Percentiles rank a stretch among this genome's conserved stretches.
phyloP scores from a whole-genome alignment of 2,329 filamentous ascomycete genomes.

The Fusarium marasasianum region DNA sequence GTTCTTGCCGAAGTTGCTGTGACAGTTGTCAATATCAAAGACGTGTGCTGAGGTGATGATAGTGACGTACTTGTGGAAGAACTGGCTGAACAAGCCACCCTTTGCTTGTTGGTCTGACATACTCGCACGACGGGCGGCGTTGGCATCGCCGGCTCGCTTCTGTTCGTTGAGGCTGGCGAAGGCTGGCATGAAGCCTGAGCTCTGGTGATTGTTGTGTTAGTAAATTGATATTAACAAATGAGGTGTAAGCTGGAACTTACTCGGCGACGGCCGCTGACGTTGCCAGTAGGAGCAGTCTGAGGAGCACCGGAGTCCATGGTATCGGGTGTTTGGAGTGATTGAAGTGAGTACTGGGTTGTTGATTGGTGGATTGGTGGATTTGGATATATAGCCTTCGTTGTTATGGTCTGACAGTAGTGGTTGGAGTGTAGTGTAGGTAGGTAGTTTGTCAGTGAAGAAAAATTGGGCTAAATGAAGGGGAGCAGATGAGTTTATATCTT shows the following conservation, averaged over 20 bases:
- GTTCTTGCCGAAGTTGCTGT: conserved; percentile 49
- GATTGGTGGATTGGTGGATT: not conserved
- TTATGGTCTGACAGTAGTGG: not conserved
- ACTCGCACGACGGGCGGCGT: conserved; percentile 62
- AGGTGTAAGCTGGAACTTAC: conserved; percentile 24
- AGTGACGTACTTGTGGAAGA: conserved; percentile 65
- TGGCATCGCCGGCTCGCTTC: conserved; percentile 58
- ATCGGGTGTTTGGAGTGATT: not conserved
- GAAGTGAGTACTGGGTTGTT: not conserved
- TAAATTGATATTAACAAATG: not conserved
- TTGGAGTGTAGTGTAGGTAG: not conserved
- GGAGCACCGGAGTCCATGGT: conserved; percentile 46
- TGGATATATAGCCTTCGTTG: not conserved
- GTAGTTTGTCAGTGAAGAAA: not conserved
- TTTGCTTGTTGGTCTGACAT: conserved; percentile 62
- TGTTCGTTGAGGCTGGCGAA: conserved; percentile 63
- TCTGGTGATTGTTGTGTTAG: conserved; percentile 42
- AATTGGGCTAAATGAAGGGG: not conserved
- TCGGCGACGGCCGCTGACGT: conserved; percentile 42
- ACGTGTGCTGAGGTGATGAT: not conserved
- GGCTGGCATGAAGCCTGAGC: conserved; percentile 56
- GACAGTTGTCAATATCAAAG: not conserved
- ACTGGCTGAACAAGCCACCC: conserved; percentile 60
- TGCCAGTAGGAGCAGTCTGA: conserved; percentile 30
- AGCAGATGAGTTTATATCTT: conserved; percentile 23